Evolutionary conservation across 345 rosid species (phyloP).

Genomic region (Linum usitatissimum): DNA sequence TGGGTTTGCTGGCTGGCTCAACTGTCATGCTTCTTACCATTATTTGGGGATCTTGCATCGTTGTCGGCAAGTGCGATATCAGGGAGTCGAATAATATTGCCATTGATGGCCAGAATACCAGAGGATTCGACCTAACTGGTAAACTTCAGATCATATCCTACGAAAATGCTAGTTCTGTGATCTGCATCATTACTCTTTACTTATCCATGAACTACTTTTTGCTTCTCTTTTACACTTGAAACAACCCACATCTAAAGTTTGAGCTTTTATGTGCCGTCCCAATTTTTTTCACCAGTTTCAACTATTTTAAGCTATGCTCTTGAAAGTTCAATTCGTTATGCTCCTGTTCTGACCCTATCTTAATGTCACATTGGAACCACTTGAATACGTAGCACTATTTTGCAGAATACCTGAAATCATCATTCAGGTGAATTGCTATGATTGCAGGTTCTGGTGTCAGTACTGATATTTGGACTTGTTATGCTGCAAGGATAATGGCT

Average conservation of each 20-base stretch:
- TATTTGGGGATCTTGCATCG: constrained; percentile 38
- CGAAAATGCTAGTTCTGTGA: neutral
- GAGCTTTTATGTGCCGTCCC: too few relatives aligned
- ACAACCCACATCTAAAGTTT: too few relatives aligned
- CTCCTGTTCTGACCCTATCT: neutral
- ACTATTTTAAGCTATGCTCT: neutral
- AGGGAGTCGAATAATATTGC: neutral
- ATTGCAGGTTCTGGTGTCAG: constrained; percentile 25
- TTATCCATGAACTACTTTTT: neutral
- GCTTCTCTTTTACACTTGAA: neutral
- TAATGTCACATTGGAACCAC: too few relatives aligned
- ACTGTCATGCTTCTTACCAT: constrained; percentile 35
- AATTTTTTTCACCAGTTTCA: too few relatives aligned
- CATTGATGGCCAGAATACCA: constrained; percentile 1
- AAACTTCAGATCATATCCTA: neutral
- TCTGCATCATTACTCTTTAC: neutral
- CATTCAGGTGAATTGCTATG: neutral
- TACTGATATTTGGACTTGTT: constrained; percentile 34
- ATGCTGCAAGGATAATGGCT: constrained; percentile 33
- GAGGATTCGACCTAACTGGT: neutral
- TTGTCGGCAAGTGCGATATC: constrained; percentile 21
- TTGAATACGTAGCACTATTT: neutral
- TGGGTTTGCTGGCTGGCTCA: constrained; percentile 42
- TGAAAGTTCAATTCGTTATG: neutral
- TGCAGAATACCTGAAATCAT: neutral